phyloP scores from a whole-genome alignment of 306 rosid species.

The Sicyos edulis region DNA sequence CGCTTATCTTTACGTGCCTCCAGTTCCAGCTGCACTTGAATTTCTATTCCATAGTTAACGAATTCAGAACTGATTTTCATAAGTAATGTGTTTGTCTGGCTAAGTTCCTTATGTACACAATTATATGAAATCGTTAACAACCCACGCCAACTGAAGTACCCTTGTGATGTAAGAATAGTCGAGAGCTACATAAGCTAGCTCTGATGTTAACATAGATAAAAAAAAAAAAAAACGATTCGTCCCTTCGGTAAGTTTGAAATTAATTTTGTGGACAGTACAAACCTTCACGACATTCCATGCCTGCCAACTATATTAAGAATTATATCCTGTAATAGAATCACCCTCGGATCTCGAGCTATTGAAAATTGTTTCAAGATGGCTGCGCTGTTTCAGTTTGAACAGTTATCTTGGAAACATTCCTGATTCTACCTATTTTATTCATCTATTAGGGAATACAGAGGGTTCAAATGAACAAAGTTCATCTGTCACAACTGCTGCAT shows the following conservation, averaged over 20 bases:
- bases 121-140: not conserved
- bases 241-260: too few species aligned
- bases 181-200: too few species aligned
- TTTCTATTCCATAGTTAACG: not conserved
- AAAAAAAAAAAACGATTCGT: too few species aligned
- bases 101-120: too few species aligned
- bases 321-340: too few species aligned
- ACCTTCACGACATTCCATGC: too few species aligned
- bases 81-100: not conserved
- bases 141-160: too few species aligned
- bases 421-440: conserved; percentile 16
- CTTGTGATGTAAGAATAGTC: not conserved
- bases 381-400: not conserved
- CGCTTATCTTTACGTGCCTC: not conserved
- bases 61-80: not conserved
- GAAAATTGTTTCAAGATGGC: too few species aligned
- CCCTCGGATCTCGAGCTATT: too few species aligned
- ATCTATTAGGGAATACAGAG: conserved; percentile 31
- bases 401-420: not conserved
- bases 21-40: not conserved
- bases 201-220: too few species aligned
- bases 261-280: too few species aligned
- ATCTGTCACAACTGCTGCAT: conserved; percentile 24
- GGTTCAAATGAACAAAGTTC: conserved; percentile 26
- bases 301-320: too few species aligned